Evolutionary conservation across 169 alveolate species (phyloP).

Genomic region (Plasmodium coatneyi): DNA sequence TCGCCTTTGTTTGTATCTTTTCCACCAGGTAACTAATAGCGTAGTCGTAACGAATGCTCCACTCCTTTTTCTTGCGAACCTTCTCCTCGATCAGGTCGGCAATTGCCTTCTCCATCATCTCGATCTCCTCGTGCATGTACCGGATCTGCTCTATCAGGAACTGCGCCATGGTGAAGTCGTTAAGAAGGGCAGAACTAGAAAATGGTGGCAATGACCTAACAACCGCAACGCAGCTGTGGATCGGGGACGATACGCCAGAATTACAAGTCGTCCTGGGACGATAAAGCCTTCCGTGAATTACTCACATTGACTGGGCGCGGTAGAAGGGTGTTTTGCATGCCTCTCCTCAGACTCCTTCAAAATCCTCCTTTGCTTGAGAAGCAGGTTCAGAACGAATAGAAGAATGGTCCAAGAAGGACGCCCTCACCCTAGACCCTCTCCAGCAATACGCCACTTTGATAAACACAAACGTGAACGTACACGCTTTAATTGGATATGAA

Average conservation of each 20-base stretch:
- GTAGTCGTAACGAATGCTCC: constrained; percentile 68
- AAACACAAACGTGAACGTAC: background rate
- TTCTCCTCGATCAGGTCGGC: constrained; percentile 76
- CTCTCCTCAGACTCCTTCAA: background rate
- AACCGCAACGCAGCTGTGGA: too few species aligned
- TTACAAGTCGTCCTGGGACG: background rate
- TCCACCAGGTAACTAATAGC: constrained; percentile 45
- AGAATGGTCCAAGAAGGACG: background rate
- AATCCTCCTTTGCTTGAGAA: background rate
- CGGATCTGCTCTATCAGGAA: constrained; percentile 77
- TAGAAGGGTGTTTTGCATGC: background rate
- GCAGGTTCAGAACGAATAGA: background rate
- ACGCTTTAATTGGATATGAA: background rate
- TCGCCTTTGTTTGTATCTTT: constrained; percentile 74
- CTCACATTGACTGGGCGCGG: too few species aligned
- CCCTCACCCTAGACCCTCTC: background rate
- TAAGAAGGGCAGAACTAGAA: too few species aligned
- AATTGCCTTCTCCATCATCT: constrained; percentile 74
- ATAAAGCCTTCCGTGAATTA: too few species aligned
- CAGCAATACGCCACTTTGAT: background rate
- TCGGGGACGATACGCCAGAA: background rate
- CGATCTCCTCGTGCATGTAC: constrained; percentile 79
- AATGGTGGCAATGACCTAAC: background rate
- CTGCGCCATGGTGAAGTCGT: constrained; percentile 58
- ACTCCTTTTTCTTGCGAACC: constrained; percentile 39